Conservation (phyloP, 805 yeast genomes). For the Debaryomyces maramus region DNA sequence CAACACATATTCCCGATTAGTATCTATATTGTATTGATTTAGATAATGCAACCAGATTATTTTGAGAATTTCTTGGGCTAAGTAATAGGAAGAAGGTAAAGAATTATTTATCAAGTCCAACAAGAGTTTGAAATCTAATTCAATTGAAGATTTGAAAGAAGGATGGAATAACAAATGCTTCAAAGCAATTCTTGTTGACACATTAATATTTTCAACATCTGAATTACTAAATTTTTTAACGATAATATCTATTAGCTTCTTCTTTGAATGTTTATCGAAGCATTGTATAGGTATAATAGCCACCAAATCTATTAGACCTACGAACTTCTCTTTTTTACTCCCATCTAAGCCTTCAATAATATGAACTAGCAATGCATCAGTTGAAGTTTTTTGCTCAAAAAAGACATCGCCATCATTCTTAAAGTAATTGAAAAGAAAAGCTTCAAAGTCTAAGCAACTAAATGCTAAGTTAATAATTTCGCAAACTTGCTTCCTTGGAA, state of each 20-base stretch:
- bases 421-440: conserved; percentile 12
- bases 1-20: conserved; percentile 21
- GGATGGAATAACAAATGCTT: conserved; percentile 48
- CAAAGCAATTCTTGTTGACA: conserved; percentile 24
- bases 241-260: conserved; percentile 14
- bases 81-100: not conserved
- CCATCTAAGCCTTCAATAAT: conserved; percentile 12
- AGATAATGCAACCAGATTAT: conserved; percentile 42
- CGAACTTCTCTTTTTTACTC: not conserved
- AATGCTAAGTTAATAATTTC: conserved; percentile 30
- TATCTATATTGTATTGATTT: conserved; percentile 34
- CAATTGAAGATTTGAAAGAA: conserved; percentile 54
- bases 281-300: conserved; percentile 51
- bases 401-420: conserved; percentile 33
- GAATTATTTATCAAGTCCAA: conserved; percentile 16
- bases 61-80: conserved; percentile 27
- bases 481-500: conserved; percentile 28
- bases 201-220: conserved; percentile 1
- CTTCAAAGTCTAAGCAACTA: conserved; percentile 4
- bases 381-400: conserved; percentile 49
- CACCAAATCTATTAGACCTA: conserved; percentile 12
- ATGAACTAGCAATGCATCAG: conserved; percentile 23
- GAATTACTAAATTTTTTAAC: conserved; percentile 4
- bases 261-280: conserved; percentile 27
- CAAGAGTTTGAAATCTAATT: conserved; percentile 34